Conservation (phyloP, 305 asterid species). For the Fraxinus xanthoxyloides region DNA sequence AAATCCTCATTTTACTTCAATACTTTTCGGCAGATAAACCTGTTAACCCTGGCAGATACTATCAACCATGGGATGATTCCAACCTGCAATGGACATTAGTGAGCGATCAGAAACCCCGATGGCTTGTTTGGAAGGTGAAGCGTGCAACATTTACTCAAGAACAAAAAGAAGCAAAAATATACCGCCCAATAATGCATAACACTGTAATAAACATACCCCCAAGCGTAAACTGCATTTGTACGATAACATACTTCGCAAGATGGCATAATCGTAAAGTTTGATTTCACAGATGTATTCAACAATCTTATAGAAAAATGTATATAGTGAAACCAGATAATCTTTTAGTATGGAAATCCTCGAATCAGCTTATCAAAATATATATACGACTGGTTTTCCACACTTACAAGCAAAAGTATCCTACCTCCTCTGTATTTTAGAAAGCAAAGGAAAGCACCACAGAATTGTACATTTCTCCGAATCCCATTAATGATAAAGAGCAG, state of each 20-base stretch:
- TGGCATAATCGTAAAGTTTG: neutral
- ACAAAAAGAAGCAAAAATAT: neutral
- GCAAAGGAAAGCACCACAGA: neutral
- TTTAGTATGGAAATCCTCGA: neutral
- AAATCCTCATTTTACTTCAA: constrained; percentile 27
- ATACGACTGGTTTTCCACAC: neutral
- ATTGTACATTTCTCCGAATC: neutral
- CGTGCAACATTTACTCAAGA: no score
- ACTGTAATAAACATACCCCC: neutral
- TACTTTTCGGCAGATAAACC: constrained; percentile 56
- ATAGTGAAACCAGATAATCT: neutral
- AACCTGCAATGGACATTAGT: constrained; percentile 48
- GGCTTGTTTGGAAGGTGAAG: neutral
- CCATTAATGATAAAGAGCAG: neutral
- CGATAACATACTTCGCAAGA: neutral
- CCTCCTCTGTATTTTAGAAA: neutral
- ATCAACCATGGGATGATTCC: constrained; percentile 87
- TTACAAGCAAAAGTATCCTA: neutral
- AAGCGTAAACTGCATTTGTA: neutral
- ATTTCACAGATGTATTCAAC: neutral
- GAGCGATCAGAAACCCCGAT: constrained; percentile 10
- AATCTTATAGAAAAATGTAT: neutral
- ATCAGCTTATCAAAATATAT: neutral
- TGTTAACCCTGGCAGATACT: constrained; percentile 70
- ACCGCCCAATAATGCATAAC: neutral